A percentile compares a stretch with the other conserved stretches of the same genome.
phyloP scores from a whole-genome alignment of 23 red algal species.

The Gracilaria caudata region DNA sequence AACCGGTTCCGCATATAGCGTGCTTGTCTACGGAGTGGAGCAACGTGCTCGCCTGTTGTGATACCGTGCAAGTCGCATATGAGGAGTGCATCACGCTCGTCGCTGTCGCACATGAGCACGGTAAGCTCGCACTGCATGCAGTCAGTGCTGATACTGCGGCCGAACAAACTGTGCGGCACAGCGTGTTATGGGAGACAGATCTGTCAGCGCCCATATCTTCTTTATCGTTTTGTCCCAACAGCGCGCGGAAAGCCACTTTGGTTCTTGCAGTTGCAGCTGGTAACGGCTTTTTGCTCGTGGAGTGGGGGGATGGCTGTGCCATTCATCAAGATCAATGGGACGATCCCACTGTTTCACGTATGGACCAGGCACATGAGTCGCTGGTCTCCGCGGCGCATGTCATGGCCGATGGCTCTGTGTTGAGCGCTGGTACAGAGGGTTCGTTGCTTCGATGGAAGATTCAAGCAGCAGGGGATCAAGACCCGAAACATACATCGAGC shows the following conservation, averaged over 20 bases:
- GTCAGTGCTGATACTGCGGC: neutral
- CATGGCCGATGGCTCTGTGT: conserved; percentile 28
- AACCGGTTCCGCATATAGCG: neutral
- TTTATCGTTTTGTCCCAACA: neutral
- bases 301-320: conserved; percentile 21
- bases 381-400: conserved; percentile 34
- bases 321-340: conserved; percentile 7
- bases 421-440: conserved; percentile 46
- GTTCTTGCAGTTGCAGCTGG: conserved; percentile 23
- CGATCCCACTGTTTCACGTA: conserved; percentile 6
- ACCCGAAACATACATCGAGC: neutral
- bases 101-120: conserved; percentile 33
- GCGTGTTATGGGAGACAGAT: neutral
- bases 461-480: neutral
- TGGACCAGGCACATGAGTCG: conserved; percentile 35
- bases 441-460: conserved; percentile 28
- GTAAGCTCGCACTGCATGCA: neutral
- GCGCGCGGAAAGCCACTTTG: neutral
- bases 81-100: neutral
- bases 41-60: neutral
- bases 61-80: neutral
- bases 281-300: conserved; percentile 34
- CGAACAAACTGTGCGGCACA: neutral
- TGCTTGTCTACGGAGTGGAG: conserved; percentile 11
- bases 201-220: neutral